A percentile compares a stretch with the other conserved stretches of the same genome.
phyloP scores from a whole-genome alignment of 2,329 filamentous ascomycete genomes.

The Exophiala aquamarina region DNA sequence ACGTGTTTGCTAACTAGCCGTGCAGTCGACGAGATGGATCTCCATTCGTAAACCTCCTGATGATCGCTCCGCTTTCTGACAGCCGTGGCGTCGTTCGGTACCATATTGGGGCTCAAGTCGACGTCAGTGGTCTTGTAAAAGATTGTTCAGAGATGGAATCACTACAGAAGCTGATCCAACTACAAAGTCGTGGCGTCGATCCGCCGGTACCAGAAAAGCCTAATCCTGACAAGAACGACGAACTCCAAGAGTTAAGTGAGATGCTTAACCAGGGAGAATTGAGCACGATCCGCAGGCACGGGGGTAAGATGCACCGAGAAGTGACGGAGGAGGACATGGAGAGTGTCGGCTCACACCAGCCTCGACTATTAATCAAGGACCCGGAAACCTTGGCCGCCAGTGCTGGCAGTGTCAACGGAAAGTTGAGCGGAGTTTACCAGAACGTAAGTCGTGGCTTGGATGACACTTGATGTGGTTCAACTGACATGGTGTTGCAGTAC shows the following conservation, averaged over 20 bases:
- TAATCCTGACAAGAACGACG: conserved; percentile 49
- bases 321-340: conserved; percentile 43
- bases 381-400: conserved; percentile 29
- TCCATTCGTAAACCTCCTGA: conserved; percentile 74
- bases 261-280: conserved; percentile 70
- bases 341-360: conserved; percentile 35
- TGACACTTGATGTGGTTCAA: background rate
- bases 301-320: conserved; percentile 63
- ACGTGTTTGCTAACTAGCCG: conserved; percentile 3
- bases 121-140: conserved; percentile 67
- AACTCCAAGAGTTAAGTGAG: conserved; percentile 66
- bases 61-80: conserved; percentile 71
- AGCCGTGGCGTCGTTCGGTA: conserved; percentile 67
- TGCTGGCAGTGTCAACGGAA: conserved; percentile 37
- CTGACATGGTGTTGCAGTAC: conserved; percentile 32
- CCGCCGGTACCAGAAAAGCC: conserved; percentile 26
- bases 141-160: conserved; percentile 66
- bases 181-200: conserved; percentile 33
- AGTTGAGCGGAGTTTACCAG: conserved; percentile 56
- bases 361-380: conserved; percentile 52
- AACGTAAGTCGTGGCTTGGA: conserved; percentile 47
- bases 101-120: conserved; percentile 71
- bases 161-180: conserved; percentile 49
- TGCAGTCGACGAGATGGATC: conserved; percentile 68
- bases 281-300: conserved; percentile 61